Evolutionary conservation across 768 basidiomycete genomes (phyloP).

Genomic region (Serendipita sp.): DNA sequence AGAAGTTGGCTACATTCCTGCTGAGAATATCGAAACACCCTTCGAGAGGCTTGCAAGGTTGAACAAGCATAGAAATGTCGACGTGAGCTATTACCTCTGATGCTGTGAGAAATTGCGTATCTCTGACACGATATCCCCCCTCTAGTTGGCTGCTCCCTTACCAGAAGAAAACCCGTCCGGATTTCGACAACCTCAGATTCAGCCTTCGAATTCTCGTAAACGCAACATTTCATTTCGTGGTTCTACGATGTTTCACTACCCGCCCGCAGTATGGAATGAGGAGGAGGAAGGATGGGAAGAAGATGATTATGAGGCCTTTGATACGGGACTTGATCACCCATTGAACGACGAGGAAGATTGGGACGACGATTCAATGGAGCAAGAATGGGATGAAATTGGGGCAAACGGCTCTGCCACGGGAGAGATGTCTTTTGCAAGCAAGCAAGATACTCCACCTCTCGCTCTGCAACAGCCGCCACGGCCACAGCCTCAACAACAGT

Average conservation of each 20-base stretch:
- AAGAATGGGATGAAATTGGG: slow-evolving; percentile 23
- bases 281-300: slow-evolving; percentile 46
- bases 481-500: slow-evolving; percentile 10
- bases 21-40: slow-evolving; percentile 98
- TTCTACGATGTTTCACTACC: slow-evolving; percentile 38
- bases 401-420: background rate
- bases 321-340: slow-evolving; percentile 15
- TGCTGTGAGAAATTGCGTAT: background rate
- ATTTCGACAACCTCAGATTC: slow-evolving; percentile 20
- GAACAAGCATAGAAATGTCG: slow-evolving; percentile 95
- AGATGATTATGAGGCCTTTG: slow-evolving; percentile 50
- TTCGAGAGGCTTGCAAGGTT: slow-evolving; percentile 89
- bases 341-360: slow-evolving; percentile 67
- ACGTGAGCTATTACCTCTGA: slow-evolving; percentile 38
- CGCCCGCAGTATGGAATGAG: slow-evolving; percentile 71
- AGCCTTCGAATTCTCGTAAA: slow-evolving; percentile 24
- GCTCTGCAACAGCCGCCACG: slow-evolving; percentile 14
- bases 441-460: background rate
- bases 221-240: background rate
- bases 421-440: background rate
- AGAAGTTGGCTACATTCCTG: slow-evolving; percentile 97
- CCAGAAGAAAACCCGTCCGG: slow-evolving; percentile 36
- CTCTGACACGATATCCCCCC: background rate
- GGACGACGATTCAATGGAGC: slow-evolving; percentile 56
- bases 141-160: slow-evolving; percentile 67